Evolutionary conservation across 176 grass and related monocot species (phyloP).

Genomic region (Carex pumila): DNA sequence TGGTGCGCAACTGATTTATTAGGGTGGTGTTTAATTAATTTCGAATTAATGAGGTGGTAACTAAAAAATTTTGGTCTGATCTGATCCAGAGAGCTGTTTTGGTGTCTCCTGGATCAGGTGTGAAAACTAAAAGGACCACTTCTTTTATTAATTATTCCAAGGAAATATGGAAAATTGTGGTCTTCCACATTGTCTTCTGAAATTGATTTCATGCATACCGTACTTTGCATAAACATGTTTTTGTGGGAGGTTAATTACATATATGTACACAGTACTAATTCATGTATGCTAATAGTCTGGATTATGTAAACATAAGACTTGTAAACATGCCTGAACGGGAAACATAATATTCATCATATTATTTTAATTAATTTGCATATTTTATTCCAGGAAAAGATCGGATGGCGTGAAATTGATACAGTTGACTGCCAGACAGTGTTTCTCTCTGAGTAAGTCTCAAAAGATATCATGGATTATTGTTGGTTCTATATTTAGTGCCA

Average conservation of each 20-base stretch:
- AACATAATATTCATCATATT: neutral
- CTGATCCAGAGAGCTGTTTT: neutral
- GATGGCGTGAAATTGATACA: conserved; percentile 79
- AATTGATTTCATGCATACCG: neutral
- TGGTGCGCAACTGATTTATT: too few species aligned
- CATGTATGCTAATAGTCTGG: neutral
- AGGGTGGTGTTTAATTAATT: too few species aligned
- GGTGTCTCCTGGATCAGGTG: neutral
- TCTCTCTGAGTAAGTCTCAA: conserved; percentile 64
- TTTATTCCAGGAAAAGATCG: conserved; percentile 42
- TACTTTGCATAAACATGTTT: neutral
- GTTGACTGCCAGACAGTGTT: conserved; percentile 79
- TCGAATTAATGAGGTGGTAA: too few species aligned
- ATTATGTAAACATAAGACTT: neutral
- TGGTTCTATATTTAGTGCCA: neutral
- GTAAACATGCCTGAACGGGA: neutral
- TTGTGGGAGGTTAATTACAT: neutral
- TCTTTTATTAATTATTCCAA: neutral
- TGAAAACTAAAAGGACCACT: neutral
- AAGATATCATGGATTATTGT: neutral
- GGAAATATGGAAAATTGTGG: neutral
- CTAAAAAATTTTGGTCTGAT: too few species aligned
- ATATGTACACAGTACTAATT: neutral
- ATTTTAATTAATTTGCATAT: neutral
- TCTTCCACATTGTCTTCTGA: neutral